phyloP scores from a whole-genome alignment of 108 stramenopile genomes.

The Poteriospumella lacustris region DNA sequence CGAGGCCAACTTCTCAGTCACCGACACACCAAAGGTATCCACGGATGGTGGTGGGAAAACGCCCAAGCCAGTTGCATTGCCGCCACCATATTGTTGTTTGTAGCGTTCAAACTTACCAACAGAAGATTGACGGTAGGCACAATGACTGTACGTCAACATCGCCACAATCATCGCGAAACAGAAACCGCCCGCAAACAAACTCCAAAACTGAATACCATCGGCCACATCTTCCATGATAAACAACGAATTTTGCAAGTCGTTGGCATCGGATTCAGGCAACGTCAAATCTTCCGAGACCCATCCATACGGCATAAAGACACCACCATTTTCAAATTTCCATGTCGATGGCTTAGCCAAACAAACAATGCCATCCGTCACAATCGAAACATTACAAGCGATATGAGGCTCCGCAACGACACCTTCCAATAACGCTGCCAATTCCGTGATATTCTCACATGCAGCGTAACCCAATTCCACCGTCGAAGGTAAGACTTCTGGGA shows the following conservation, averaged over 20 bases:
- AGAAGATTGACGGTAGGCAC: not conserved
- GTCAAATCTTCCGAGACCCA: slow-evolving; percentile 11
- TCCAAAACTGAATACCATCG: not conserved
- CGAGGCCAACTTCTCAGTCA: no score
- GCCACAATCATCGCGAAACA: slow-evolving; percentile 11
- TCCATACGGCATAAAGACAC: slow-evolving; percentile 19
- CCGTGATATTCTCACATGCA: not conserved
- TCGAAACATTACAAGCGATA: not conserved
- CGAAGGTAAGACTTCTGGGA: not conserved
- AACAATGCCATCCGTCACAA: not conserved
- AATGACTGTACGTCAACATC: not conserved
- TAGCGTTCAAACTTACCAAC: no score
- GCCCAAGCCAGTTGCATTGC: no score
- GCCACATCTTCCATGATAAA: slow-evolving; percentile 21
- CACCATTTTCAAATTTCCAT: slow-evolving; percentile 8
- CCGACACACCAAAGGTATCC: no score
- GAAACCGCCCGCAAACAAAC: slow-evolving; percentile 16
- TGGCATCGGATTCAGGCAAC: slow-evolving; percentile 5
- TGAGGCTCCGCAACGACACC: not conserved
- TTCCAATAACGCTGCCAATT: not conserved
- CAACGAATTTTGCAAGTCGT: slow-evolving; percentile 5
- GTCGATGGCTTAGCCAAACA: slow-evolving; percentile 15
- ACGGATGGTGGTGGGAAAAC: no score
- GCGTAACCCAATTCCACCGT: not conserved
- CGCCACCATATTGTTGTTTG: no score